Conservation (phyloP, 768 basidiomycete species). For the Auriscalpium microsporum region DNA sequence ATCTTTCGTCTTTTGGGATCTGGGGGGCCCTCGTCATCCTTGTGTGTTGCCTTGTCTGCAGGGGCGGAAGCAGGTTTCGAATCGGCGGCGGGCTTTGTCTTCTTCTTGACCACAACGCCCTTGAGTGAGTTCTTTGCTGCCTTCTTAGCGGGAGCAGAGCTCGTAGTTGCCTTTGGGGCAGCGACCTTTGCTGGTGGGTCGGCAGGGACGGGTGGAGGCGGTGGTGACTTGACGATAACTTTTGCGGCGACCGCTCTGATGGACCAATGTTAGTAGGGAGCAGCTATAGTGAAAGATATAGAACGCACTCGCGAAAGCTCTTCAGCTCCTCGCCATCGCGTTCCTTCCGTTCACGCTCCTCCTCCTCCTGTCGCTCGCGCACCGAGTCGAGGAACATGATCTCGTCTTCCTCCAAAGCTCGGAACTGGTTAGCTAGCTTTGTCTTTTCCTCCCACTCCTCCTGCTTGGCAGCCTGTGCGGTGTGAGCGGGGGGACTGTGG, state of each 20-base stretch:
- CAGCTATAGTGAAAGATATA: not conserved
- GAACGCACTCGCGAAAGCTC: constrained; percentile 63
- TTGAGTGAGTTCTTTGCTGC: constrained; percentile 61
- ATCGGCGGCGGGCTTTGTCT: constrained; percentile 32
- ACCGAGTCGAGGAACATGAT: constrained; percentile 83
- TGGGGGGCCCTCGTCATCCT: constrained; percentile 5
- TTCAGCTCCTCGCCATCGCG: constrained; percentile 74
- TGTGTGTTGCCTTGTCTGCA: constrained; percentile 5
- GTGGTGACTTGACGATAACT: constrained; percentile 32
- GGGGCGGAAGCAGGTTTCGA: constrained; percentile 11
- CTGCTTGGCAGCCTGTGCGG: constrained; percentile 69
- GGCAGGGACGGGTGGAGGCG: constrained; percentile 25
- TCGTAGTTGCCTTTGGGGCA: constrained; percentile 20
- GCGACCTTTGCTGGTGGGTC: constrained; percentile 8
- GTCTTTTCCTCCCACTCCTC: constrained; percentile 92
- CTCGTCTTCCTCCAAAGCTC: constrained; percentile 84
- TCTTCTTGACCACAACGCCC: constrained; percentile 78
- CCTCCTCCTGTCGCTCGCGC: constrained; percentile 63
- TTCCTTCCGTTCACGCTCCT: constrained; percentile 67
- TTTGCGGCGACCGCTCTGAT: constrained; percentile 65
- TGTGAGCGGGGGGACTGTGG: not conserved
- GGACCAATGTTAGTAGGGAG: constrained; percentile 5
- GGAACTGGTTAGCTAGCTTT: constrained; percentile 83
- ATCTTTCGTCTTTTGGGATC: constrained; percentile 52
- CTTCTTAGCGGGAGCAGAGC: constrained; percentile 39